A percentile compares a stretch with the other conserved stretches of the same genome.
Evolutionary conservation across 441 rosid genomes (phyloP).

Genomic region (Bocquillonia castaneifolia): DNA sequence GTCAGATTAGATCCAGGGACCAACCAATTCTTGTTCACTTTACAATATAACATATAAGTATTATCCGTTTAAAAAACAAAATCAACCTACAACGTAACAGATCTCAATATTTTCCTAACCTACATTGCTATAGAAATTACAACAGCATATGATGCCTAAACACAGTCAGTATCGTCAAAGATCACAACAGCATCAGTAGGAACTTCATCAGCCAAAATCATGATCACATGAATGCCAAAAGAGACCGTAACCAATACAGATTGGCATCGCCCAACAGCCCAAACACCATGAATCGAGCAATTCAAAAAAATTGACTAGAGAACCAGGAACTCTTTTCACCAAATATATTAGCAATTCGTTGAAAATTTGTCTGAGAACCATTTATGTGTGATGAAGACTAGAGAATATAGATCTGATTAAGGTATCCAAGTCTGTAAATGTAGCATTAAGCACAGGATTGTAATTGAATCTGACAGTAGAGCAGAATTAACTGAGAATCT

Average conservation of each 20-base stretch:
- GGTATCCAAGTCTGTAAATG: not conserved
- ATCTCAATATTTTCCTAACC: not conserved
- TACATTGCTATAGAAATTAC: not conserved
- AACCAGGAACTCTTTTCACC: not conserved
- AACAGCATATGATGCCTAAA: not conserved
- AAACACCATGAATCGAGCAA: not conserved
- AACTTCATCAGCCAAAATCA: not conserved
- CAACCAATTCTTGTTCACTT: not conserved
- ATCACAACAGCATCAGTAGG: not conserved
- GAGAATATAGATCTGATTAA: not conserved
- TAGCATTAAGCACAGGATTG: not conserved
- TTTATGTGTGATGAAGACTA: not conserved
- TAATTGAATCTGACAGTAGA: not conserved
- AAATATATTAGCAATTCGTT: not conserved
- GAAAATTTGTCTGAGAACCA: not conserved
- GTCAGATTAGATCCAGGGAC: not conserved
- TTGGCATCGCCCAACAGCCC: not conserved
- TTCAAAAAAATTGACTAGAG: not conserved
- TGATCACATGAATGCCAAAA: not conserved
- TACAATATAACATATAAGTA: not conserved
- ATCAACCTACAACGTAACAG: not conserved
- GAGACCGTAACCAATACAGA: not conserved
- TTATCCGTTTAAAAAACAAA: not conserved
- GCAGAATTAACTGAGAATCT: not conserved
- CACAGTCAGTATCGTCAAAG: not conserved